Evolutionary conservation across 257 asterid species (phyloP), one percentile per base, ranked within the genome.

Genomic region (Ligustrum vulgare): DNA sequence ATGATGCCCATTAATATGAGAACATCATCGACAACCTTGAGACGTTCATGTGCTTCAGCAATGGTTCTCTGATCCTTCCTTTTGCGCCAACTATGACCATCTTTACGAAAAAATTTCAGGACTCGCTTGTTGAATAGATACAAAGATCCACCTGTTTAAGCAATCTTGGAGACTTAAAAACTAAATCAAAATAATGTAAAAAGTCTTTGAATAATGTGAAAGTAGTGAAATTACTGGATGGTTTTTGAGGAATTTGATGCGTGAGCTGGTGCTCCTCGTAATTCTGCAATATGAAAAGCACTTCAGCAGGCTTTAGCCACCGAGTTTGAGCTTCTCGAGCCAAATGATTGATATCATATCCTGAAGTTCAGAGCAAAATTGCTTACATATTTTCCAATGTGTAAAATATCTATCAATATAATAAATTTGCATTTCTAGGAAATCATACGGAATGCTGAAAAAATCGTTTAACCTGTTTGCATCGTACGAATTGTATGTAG

Each of bases 21-120:
- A 36, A 70, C 63, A 73, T 36, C 60, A 76, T 63, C 34, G 60
- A 45, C 78, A 74, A 94, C 99, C 99, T 95, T 95, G 58, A 95
- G 96, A 78, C 96, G 89, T 85, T 95, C 99, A 72, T 95, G 99
- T 54, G 94, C 98, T 89, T 95, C 99, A 73, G 96, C 94, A 75
- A 89, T 88, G 72, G 98, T 87, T 84, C 86, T 86, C 81, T 96
- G 97, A 83, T 92, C 97, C 87, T 70, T 91, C 85, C 97, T 91
- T 72, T 87, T 89, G 72, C 97, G 97, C 99, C 99, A 95, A 78
- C 79, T 85, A 84, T 95, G 99, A 77, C 98, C 98, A 86, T 95
- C 99, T 80, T 85, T 92, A 11, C 98, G 98, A 47, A 95, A 95
- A 81, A 74, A 87, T 67, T 94, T 88, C 25, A 90, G 87, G 51